Conservation (phyloP, 768 basidiomycete species). For the Tremella mesenterica region DNA sequence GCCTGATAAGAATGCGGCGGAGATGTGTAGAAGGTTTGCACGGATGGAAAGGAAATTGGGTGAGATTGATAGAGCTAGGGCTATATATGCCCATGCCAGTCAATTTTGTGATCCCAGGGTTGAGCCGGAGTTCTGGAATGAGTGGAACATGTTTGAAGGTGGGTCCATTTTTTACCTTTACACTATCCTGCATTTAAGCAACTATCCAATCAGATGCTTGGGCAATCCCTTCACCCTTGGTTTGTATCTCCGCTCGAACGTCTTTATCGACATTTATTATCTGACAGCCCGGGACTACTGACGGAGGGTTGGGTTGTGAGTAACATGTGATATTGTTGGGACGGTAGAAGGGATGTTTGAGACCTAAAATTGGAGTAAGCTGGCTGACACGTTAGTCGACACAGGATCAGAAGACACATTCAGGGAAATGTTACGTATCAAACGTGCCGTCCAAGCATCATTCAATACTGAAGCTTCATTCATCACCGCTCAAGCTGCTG, state of each 20-base stretch:
- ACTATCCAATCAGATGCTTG: no score
- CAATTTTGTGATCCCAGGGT: slow-evolving; percentile 94
- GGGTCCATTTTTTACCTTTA: slow-evolving; percentile 14
- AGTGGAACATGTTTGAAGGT: slow-evolving; percentile 94
- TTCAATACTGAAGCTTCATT: slow-evolving; percentile 86
- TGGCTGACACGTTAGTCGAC: slow-evolving; percentile 54
- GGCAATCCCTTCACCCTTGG: background rate
- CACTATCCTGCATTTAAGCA: background rate
- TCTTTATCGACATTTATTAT: background rate
- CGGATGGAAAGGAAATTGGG: slow-evolving; percentile 93
- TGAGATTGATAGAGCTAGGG: slow-evolving; percentile 94
- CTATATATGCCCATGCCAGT: slow-evolving; percentile 92
- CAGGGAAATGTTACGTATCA: slow-evolving; percentile 64
- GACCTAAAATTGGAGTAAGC: no score
- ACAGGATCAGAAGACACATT: slow-evolving; percentile 99
- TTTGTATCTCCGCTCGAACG: background rate
- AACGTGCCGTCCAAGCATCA: slow-evolving; percentile 93
- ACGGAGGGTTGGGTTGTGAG: no score
- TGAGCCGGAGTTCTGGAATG: slow-evolving; percentile 84
- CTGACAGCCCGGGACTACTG: no score
- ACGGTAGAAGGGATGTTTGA: no score
- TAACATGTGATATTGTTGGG: no score
- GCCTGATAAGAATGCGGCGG: slow-evolving; percentile 86
- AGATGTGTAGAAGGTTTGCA: slow-evolving; percentile 96
- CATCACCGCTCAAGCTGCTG: slow-evolving; percentile 78